Base-by-base conservation (phyloP, 2,329 filamentous ascomycete genomes). In the Fusarium sp. region DNA sequence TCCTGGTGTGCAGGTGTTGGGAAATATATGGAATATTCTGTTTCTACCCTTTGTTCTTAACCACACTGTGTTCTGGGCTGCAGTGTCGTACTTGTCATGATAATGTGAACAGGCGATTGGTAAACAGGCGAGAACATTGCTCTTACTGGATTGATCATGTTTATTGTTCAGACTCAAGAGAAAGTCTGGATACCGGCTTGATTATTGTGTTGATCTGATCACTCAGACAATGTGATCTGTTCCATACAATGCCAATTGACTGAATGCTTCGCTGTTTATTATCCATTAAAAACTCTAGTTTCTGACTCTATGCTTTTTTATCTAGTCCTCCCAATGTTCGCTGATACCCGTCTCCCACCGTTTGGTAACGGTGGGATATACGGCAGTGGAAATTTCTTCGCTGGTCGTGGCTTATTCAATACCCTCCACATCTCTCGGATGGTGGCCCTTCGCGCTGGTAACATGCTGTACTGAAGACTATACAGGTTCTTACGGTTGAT, bases 401-500 rank as follows among this genome's bases (percentile, higher is more conserved):
- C 89, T 84, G 80, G 81, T 9, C 84, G 84, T 34, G 84, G 78
- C 57, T 88, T 84, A 70, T 89, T 93, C 64, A 96, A 84, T 42
- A 90, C 89, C 50, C 89, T 87, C 96, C 97, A 99, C 81, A 98
- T 92, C 80, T 98, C 95, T 77, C 89, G 87, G 66, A 98, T 93
- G 3, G 92, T 91, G 0, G 94, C 93, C 52, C 97, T 87, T 63
- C 90, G 89, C 9, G 94, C 93, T 0, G 97, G 97, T 45, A 99
- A 88, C 94, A 98, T 98, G 84, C 94, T 97, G 83, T 99, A 99
- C 84, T 99, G 96, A 78, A 99, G 87, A 76, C 94, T 97, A 84
- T 99, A 99, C 60, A 99, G 87, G 79, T 96, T 97, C 80, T 95
- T 96, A 62, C 97, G 90, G 80, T 98, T 95, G 58, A 99, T 97